Base-by-base conservation (phyloP, 257 asterid species). In the Solanum peruvianum region DNA sequence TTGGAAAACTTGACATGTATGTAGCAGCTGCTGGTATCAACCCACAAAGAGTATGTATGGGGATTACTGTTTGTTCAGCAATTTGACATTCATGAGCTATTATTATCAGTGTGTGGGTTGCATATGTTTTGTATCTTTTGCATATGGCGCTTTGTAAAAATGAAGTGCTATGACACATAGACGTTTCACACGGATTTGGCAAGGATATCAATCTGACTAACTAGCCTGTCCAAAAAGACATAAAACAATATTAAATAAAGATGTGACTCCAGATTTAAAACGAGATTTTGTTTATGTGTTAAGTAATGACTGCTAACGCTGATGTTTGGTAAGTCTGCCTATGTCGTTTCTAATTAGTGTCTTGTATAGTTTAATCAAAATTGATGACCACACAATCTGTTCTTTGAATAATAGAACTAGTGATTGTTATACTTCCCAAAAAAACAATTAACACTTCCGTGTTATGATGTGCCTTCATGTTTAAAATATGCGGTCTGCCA, bases 1-100 rank as follows among this genome's bases (percentile, higher is more conserved):
- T 97, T 87, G 99, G 99, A 86, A 97, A 97, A 89, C 99, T 97
- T 90, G 99, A 97, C 91, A 95, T 97, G 94, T 97, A 97, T 89
- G 99, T 97, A 81, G 99, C 99, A 39, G 99, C 99, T 90, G 99
- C 99, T 89, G 99, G 99, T 89, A 97, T 97, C 94, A 95, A 97
- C 90, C 99, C 99, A 84, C 98, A 95, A 90, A 93, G 96, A 87
- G 99, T 97, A 96, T 89, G 96, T 90, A 86, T 86, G 41, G 13
- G 44, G 86, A 67, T 83, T 69, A 37, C 85, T 58, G 76, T 25
- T 87, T 88, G 77, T 67, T 66, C 49, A 5, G 45, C 64, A 33
- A 25, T 44, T 71, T 84, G 82, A 67, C 82, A 62, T 73, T 85
- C 15, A 49, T 56, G 47, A n/a, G 23, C 69, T 81, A 18, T n/a